A percentile compares a stretch with the other conserved stretches of the same genome.
These are phyloP conservation scores for Globisporangium nagaii DNA, from an alignment of 352 stramenopile species.

Conservation along the genomic window DNA sequence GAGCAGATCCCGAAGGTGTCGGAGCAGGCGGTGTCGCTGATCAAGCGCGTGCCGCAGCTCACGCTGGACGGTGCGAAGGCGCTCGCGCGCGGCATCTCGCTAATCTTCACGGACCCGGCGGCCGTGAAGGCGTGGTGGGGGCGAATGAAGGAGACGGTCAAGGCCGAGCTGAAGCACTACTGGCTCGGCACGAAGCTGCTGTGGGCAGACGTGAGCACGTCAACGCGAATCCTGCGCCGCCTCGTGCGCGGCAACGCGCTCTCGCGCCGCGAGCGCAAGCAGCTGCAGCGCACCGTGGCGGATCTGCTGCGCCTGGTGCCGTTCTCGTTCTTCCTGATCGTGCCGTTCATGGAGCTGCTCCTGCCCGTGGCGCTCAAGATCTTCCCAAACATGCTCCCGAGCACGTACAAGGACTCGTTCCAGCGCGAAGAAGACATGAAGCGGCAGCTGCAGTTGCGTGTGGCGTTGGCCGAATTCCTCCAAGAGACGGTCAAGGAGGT, in stretches of 20 bases:
- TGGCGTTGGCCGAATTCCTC: conserved; percentile 96
- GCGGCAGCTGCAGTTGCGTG: conserved; percentile 92
- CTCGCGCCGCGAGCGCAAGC: conserved; percentile 94
- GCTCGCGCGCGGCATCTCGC: conserved; percentile 46
- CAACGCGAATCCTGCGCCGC: conserved; percentile 88
- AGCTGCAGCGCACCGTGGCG: conserved; percentile 94
- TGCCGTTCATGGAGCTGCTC: conserved; percentile 98
- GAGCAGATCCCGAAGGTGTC: conserved; percentile 72
- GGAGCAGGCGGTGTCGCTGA: conserved; percentile 52
- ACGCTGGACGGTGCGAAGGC: conserved; percentile 46
- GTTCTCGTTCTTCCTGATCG: conserved; percentile 96
- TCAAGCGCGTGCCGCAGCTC: conserved; percentile 68
- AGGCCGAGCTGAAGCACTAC: conserved; percentile 94
- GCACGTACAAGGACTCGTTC: conserved; percentile 96
- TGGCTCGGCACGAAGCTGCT: conserved; percentile 97
- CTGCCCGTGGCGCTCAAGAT: conserved; percentile 96
- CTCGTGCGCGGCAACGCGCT: conserved; percentile 91
- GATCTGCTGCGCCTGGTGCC: conserved; percentile 97
- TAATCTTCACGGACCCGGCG: conserved; percentile 59
- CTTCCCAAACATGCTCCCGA: conserved; percentile 99
- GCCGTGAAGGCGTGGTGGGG: conserved; percentile 54
- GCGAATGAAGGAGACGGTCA: conserved; percentile 75
- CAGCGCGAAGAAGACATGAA: conserved; percentile 98
- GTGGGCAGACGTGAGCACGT: conserved; percentile 93
- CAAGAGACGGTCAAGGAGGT: conserved; percentile 95